These are phyloP conservation scores for Gyrodon lividus DNA, from an alignment of 768 basidiomycete genomes.

Conservation along the genomic window DNA sequence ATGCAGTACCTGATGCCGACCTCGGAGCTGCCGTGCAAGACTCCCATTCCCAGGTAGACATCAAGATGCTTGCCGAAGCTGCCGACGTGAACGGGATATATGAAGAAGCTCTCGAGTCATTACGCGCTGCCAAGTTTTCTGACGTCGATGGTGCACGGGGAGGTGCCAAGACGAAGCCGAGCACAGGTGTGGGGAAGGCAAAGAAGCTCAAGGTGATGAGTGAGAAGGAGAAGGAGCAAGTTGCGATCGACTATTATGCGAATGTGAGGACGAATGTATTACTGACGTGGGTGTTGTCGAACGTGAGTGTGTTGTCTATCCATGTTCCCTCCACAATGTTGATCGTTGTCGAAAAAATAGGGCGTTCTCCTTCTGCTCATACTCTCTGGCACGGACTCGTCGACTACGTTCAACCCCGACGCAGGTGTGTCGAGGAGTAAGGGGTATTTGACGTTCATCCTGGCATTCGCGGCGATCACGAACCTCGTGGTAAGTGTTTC, in stretches of 20 bases:
- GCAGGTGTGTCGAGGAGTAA: conserved; percentile 58
- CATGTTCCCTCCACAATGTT: neutral
- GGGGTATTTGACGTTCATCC: conserved; percentile 75
- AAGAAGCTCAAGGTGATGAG: conserved; percentile 30
- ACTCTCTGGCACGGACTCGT: conserved; percentile 54
- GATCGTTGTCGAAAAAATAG: conserved; percentile 34
- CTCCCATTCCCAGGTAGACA: conserved; percentile 78
- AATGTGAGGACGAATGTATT: conserved; percentile 82
- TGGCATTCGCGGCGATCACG: conserved; percentile 78
- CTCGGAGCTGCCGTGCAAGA: conserved; percentile 84
- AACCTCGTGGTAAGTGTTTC: conserved; percentile 52
- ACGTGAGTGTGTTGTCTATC: conserved; percentile 45
- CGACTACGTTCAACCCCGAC: conserved; percentile 56
- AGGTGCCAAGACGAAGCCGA: conserved; percentile 8
- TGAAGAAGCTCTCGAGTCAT: conserved; percentile 76
- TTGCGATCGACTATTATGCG: conserved; percentile 84
- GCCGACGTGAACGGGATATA: conserved; percentile 84
- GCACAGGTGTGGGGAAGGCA: neutral
- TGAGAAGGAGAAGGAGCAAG: conserved; percentile 65
- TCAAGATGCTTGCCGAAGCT: conserved; percentile 79
- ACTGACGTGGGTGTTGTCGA: conserved; percentile 80
- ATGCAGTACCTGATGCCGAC: conserved; percentile 67
- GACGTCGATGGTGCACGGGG: conserved; percentile 8
- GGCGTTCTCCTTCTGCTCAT: conserved; percentile 70
- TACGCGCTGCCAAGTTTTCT: conserved; percentile 54